Conservation (phyloP, 2,329 filamentous ascomycete species). For the Pseudogymnoascus sp. region DNA sequence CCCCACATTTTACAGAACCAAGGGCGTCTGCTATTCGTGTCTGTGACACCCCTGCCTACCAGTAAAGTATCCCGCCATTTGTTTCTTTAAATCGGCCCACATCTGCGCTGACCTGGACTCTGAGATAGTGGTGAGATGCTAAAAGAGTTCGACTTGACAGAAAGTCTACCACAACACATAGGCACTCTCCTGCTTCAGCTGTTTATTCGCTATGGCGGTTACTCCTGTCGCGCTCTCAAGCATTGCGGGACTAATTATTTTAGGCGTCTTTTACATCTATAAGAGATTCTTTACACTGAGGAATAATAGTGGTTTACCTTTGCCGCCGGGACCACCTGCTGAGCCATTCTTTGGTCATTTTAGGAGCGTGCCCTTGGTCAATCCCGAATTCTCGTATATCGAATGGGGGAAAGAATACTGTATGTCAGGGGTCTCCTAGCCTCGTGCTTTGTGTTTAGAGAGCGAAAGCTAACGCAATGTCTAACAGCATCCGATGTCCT, state of each 20-base stretch:
- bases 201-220: not conserved
- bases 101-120: not conserved
- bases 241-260: not conserved
- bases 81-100: not conserved
- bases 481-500: slow-evolving; percentile 14
- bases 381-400: slow-evolving; percentile 19
- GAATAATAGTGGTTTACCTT: slow-evolving; percentile 13
- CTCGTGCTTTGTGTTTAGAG: slow-evolving; percentile 9
- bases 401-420: slow-evolving; percentile 21
- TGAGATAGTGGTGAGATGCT: not conserved
- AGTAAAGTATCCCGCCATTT: not conserved
- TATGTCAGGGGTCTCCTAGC: slow-evolving; percentile 8
- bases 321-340: slow-evolving; percentile 21
- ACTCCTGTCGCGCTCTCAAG: not conserved
- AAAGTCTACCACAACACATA: not conserved
- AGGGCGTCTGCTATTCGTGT: not conserved
- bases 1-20: not conserved
- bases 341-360: slow-evolving; percentile 22
- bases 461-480: not conserved
- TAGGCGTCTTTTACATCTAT: not conserved
- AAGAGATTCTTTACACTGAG: slow-evolving; percentile 5
- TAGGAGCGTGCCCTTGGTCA: slow-evolving; percentile 16
- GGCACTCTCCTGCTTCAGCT: not conserved
- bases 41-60: not conserved
- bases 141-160: not conserved